Evolutionary conservation across 164 flowering plant genomes (phyloP), one percentile per base, ranked within the genome.

Genomic region (Santalum album): DNA sequence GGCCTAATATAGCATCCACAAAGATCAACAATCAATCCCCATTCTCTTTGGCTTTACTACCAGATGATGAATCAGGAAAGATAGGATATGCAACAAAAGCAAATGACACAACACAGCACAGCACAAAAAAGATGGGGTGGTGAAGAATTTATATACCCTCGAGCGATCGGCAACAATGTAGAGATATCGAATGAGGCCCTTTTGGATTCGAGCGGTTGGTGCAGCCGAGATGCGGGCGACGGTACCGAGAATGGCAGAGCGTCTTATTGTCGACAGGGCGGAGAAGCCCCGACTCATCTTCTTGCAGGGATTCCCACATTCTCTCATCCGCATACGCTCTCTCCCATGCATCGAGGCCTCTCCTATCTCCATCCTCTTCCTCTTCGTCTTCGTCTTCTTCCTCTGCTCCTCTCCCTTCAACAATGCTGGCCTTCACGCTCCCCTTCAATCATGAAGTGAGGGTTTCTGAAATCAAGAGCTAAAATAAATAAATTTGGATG

Each of bases 221-320:
- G n/a, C n/a, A n/a, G n/a, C 44, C 96, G 69, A 60, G 76, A 55
- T 39, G 77, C 24, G 0, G 77, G 17, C 2, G 81, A 49, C 92
- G 79, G 60, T 88, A 91, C 72, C 88, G 98, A 24, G 92, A 78
- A 67, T 84, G 96, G 43, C 77, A 65, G 21, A 82, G 55, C n/a
- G 73, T 38, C 46, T 68, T 60, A 63, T 72, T 77, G 67, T 91
- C 95, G 21, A 88, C 73, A 11, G 92, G 79, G 7, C 85, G 79
- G 51, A 91, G 88, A 26, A 79, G 75, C 1, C 98, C 96, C 14
- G 88, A 86, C 60, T 88, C 98, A 53, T 91, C 96, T 65, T 86
- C 96, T 66, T 86, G 92, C 55, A 88, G 59, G 12, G 83, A 66
- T 59, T 91, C 96, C 98, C 98, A 91, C 0, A 95, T 86, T 54